These are phyloP conservation scores for Xylariaceae sp. DNA, from an alignment of 2,329 filamentous ascomycete genomes.

Conservation along the genomic window DNA sequence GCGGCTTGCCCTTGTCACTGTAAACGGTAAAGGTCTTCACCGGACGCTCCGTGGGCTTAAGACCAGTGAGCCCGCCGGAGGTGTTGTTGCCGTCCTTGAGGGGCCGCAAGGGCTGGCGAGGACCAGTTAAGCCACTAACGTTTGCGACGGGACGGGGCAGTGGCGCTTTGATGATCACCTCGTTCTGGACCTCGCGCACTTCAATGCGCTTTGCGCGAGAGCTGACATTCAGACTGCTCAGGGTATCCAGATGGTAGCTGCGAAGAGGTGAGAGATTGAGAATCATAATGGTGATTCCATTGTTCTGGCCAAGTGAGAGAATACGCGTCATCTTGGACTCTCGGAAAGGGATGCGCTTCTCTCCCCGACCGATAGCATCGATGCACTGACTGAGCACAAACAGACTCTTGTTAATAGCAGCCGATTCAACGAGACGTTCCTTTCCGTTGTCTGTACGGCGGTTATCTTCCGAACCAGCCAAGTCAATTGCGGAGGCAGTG, in stretches of 20 bases:
- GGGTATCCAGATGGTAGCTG: slow-evolving; percentile 87
- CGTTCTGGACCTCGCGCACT: slow-evolving; percentile 91
- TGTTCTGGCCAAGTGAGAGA: slow-evolving; percentile 85
- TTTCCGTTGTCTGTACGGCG: slow-evolving; percentile 89
- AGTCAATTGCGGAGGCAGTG: slow-evolving; percentile 87
- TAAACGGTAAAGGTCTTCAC: slow-evolving; percentile 84
- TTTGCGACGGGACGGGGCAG: slow-evolving; percentile 47
- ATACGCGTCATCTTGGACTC: slow-evolving; percentile 98
- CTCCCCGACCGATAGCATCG: slow-evolving; percentile 76
- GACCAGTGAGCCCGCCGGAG: slow-evolving; percentile 51
- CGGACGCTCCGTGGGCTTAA: slow-evolving; percentile 59
- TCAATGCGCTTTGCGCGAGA: slow-evolving; percentile 96
- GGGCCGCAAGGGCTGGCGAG: slow-evolving; percentile 72
- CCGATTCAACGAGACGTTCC: slow-evolving; percentile 87
- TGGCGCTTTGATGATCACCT: slow-evolving; percentile 77
- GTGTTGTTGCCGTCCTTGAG: slow-evolving; percentile 71
- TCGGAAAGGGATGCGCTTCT: slow-evolving; percentile 79
- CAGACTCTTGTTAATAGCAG: slow-evolving; percentile 94
- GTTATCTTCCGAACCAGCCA: slow-evolving; percentile 95
- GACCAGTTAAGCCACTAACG: slow-evolving; percentile 31
- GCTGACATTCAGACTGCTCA: slow-evolving; percentile 91
- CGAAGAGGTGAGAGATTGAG: slow-evolving; percentile 87
- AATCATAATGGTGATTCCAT: slow-evolving; percentile 94
- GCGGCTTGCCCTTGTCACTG: slow-evolving; percentile 61
- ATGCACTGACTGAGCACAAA: slow-evolving; percentile 95